phyloP scores from a whole-genome alignment of 73 alveolate species.

The Uronychia setigera region DNA sequence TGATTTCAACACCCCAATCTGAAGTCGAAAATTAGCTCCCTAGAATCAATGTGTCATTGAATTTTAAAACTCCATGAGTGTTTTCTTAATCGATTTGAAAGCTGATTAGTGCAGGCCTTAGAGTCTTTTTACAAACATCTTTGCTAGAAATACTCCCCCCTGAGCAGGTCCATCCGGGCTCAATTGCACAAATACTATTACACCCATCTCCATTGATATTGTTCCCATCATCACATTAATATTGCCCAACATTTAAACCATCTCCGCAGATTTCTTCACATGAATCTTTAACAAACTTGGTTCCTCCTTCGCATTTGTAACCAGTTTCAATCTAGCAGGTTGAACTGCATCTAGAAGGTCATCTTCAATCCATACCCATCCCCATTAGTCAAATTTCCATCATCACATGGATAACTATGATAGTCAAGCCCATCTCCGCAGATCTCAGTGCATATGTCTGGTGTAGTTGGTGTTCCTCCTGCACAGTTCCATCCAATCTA shows the following conservation, averaged over 20 bases:
- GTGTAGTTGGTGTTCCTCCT: slow-evolving; percentile 35
- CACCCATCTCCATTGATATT: slow-evolving; percentile 61
- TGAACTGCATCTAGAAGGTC: slow-evolving; percentile 25
- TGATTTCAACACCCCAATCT: neutral
- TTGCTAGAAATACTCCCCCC: neutral
- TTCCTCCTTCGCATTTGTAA: slow-evolving; percentile 24
- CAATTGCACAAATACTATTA: slow-evolving; percentile 40
- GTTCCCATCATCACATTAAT: slow-evolving; percentile 68
- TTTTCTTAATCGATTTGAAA: neutral
- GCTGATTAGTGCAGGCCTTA: neutral
- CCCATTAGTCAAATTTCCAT: slow-evolving; percentile 20
- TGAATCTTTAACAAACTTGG: neutral
- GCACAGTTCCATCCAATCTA: slow-evolving; percentile 63
- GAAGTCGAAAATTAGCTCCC: neutral
- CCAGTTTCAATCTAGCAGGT: slow-evolving; percentile 37
- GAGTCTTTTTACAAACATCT: neutral
- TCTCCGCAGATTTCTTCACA: slow-evolving; percentile 40
- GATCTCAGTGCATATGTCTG: slow-evolving; percentile 27
- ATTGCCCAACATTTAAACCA: slow-evolving; percentile 13
- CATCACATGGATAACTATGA: slow-evolving; percentile 29
- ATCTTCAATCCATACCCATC: slow-evolving; percentile 21
- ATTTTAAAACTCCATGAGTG: neutral
- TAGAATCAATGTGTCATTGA: neutral
- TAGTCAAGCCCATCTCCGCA: slow-evolving; percentile 42
- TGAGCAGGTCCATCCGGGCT: slow-evolving; percentile 37